Evolutionary conservation across 495 filamentous ascomycete genomes (phyloP), one percentile per base, ranked within the genome.

Genomic region (Penicillium canescens): DNA sequence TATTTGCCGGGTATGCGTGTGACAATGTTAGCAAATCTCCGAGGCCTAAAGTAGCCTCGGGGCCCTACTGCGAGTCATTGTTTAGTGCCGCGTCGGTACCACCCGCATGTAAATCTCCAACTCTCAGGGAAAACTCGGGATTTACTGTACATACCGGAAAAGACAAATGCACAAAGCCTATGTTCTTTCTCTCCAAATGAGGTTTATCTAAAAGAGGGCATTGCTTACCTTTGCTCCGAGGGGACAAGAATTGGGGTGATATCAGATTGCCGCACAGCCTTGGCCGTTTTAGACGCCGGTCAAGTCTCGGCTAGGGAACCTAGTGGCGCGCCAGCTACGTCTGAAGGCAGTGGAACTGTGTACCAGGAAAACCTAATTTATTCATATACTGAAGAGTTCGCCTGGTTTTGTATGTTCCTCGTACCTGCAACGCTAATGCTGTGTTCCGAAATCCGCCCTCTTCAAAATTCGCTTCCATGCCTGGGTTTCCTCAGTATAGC

Each of bases 21-120:
- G 41, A 52, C 43, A 49, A 21, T 52, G 48, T 38, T 28, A 49
- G 54, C 47, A 55, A 58, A 61, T 55, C 40, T 55, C 57, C 57
- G 57, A 59, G 10, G 3, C 11, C 13, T 26, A 12, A 8, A 8
- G 6, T 31, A 31, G 7, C 9, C 28, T 20, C 21, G 18, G 35
- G n/a, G 16, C 16, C 23, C 35, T 24, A 8, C 37, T 50, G 47
- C 47, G 47, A 50, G 47, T 50, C 47, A 50, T 50, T 50, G 6
- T 4, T 33, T 50, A 50, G 37, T 50, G n/a, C 21, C 28, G 28
- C 28, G 33, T n/a, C 6, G 28, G n/a, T 38, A 26, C 3, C 23
- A 21, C n/a, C 46, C 36, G 24, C 14, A 34, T 39, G 18, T 18
- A 18, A 24, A n/a, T 9, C 31, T 49, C 18, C 18, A 18, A 40